These are phyloP conservation scores for Neofusicoccum laricinum DNA, from an alignment of 2,329 filamentous ascomycete genomes.

Conservation along the genomic window DNA sequence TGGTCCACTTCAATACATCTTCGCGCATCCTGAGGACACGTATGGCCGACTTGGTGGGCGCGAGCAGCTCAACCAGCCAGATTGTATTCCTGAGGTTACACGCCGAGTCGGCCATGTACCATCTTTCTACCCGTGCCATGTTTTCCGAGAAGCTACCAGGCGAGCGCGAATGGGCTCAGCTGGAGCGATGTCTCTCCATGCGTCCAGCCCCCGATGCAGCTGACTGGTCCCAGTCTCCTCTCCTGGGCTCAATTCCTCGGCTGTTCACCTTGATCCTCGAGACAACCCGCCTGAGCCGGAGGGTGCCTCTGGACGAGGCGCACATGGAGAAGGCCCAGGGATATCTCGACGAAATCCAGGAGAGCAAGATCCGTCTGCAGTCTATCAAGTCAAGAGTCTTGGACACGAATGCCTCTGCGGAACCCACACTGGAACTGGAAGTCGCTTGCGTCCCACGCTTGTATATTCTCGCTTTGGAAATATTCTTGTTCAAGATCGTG, in stretches of 20 bases:
- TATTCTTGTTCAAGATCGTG: background rate
- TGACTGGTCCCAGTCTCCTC: constrained; percentile 2
- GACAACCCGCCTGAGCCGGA: background rate
- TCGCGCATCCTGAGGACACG: background rate
- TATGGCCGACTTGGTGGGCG: background rate
- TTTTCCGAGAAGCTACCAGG: background rate
- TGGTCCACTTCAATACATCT: background rate
- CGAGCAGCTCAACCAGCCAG: background rate
- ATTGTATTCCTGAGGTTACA: background rate
- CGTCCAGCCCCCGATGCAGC: background rate
- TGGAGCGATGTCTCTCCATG: background rate
- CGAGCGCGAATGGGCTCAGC: background rate
- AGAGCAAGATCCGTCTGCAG: background rate
- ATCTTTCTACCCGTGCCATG: background rate
- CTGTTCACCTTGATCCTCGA: background rate
- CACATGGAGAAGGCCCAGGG: background rate
- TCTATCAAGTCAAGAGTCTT: background rate
- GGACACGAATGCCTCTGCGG: background rate
- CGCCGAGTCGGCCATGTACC: constrained; percentile 12
- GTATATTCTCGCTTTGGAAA: constrained; percentile 1
- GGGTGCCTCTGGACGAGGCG: background rate
- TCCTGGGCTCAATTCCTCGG: background rate
- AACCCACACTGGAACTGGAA: background rate
- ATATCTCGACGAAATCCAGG: background rate
- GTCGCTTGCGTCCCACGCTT: background rate